Evolutionary conservation across 1,139 yeast species (phyloP), one percentile per base, ranked within the genome.

Genomic region (Debaryomyces robertsiae): DNA sequence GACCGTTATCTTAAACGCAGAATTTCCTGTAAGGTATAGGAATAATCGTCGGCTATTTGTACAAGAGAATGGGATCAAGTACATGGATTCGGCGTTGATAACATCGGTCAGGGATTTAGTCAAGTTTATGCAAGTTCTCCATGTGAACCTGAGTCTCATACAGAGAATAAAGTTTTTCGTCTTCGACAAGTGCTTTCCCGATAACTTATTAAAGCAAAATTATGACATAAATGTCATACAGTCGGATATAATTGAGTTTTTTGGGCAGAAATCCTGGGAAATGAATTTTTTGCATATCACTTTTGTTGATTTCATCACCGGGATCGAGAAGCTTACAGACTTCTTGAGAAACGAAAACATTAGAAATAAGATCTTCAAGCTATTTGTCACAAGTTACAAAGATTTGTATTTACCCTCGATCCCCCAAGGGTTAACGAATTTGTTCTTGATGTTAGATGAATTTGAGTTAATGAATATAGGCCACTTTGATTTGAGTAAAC

Each of bases 231-330:
- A 48, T 22, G 16, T 27, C n/a, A 38, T 60, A 16, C 69, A 65
- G 45, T 39, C 52, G 9, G 48, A 54, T 25, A 45, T 64, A 13
- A 55, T 67, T 29, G 62, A 58, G 6, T 59, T 58, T 41, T 64
- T 68, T 47, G 70, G 65, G 1, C 27, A 44, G 11, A 40, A 54
- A 35, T 57, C 69, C 25, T 33, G 41, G 2, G 59, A 58, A 30
- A 49, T 67, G 40, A 61, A 57, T 39, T 65, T 67, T 41, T 48
- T 68, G 24, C 73, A 68, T 42, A 65, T 67, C 30, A 62, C 72
- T 3, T 67, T 67, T 42, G 44, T 57, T 19, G 69, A 67, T 41
- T 63, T 60, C 41, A 36, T 52, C 10, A 46, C 45, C 13, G 70
- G 71, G 1, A 53, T 64, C 11, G 46, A 42, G 6, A 54, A 59